These are phyloP conservation scores for Dictyostelium firmibasis DNA, from an alignment of 78 protist species.

Conservation along the genomic window DNA sequence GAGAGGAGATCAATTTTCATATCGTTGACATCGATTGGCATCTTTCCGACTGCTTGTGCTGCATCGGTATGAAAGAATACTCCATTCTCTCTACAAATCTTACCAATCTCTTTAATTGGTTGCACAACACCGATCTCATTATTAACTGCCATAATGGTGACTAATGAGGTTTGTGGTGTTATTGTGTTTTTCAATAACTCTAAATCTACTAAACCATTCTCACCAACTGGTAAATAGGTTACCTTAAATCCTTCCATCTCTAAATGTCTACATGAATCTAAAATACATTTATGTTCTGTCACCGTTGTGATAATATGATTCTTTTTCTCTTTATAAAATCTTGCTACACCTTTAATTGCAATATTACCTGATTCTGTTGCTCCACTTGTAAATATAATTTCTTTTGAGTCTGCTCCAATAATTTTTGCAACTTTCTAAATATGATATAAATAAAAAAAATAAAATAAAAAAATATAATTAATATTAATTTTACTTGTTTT, in stretches of 20 bases:
- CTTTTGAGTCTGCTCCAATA: slow-evolving; percentile 94
- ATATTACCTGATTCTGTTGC: slow-evolving; percentile 99
- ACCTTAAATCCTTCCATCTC: slow-evolving; percentile 94
- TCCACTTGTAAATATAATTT: slow-evolving; percentile 97
- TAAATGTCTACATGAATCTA: slow-evolving; percentile 97
- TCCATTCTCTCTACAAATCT: slow-evolving; percentile 86
- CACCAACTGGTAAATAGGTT: slow-evolving; percentile 90
- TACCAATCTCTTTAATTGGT: slow-evolving; percentile 95
- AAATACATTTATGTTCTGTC: slow-evolving; percentile 98
- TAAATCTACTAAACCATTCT: slow-evolving; percentile 90
- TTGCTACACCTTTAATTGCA: slow-evolving; percentile 97
- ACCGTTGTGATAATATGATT: slow-evolving; percentile 94
- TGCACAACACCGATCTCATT: slow-evolving; percentile 99
- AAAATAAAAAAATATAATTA: not conserved
- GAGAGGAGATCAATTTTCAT: slow-evolving; percentile 92
- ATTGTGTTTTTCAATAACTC: slow-evolving; percentile 83
- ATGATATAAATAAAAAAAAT: not conserved
- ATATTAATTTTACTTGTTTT: not conserved
- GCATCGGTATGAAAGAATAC: slow-evolving; percentile 97
- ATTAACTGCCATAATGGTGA: slow-evolving; percentile 98
- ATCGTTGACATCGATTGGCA: slow-evolving; percentile 96
- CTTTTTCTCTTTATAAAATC: slow-evolving; percentile 92
- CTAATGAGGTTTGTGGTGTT: slow-evolving; percentile 95
- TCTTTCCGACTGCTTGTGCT: slow-evolving; percentile 98
- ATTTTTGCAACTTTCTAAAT: slow-evolving; percentile 81